Percentiles rank a stretch among this genome's conserved stretches.
phyloP scores from a whole-genome alignment of 2,329 filamentous ascomycete genomes.

The Aspergillus transmontanensis region DNA sequence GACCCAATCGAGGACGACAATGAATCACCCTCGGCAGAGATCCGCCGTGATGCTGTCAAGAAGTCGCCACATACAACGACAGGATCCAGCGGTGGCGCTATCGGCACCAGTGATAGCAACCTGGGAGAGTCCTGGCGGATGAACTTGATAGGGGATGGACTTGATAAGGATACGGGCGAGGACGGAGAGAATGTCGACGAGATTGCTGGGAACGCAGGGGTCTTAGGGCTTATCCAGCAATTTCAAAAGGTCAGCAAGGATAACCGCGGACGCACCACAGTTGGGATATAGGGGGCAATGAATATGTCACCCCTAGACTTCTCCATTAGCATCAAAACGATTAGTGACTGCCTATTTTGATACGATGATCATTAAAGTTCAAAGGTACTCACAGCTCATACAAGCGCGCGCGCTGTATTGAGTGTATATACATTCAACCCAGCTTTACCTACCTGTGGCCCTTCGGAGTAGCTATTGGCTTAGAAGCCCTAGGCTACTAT shows the following conservation, averaged over 20 bases:
- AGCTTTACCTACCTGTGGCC: neutral
- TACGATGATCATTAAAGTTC: neutral
- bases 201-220: conserved; percentile 55
- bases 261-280: conserved; percentile 37
- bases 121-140: conserved; percentile 58
- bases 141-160: conserved; percentile 40
- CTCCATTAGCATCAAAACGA: neutral
- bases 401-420: neutral
- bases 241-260: conserved; percentile 61
- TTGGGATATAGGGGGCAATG: conserved; percentile 32
- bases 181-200: conserved; percentile 52
- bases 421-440: neutral
- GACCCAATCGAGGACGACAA: conserved; percentile 37
- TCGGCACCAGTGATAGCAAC: conserved; percentile 56
- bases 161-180: conserved; percentile 47
- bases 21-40: conserved; percentile 23
- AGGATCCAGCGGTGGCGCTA: conserved; percentile 38
- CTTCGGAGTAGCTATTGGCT: neutral
- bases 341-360: neutral
- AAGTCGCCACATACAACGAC: conserved; percentile 26
- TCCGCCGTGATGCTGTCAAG: conserved; percentile 18
- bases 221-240: conserved; percentile 67
- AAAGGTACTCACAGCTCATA: neutral
- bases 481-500: too few relatives aligned
- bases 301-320: neutral